Conservation (phyloP, 2,329 filamentous ascomycete genomes). For the Botrytis elliptica region DNA sequence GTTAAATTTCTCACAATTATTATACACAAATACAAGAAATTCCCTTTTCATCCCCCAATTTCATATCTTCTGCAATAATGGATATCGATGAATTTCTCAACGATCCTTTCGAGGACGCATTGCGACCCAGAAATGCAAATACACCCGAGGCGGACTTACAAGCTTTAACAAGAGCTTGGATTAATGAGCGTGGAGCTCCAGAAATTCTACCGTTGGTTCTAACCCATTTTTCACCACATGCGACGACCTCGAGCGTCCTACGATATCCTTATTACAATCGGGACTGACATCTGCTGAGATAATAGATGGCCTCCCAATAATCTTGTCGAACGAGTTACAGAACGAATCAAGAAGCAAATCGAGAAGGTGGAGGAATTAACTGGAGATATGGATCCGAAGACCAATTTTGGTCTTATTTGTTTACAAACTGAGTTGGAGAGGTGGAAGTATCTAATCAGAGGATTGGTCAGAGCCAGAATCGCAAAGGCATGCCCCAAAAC, state of each 20-base stretch:
- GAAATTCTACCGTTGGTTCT: conserved; percentile 74
- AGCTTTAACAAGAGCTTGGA: conserved; percentile 85
- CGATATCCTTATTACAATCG: neutral
- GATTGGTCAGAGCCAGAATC: conserved; percentile 21
- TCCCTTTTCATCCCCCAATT: neutral
- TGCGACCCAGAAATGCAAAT: conserved; percentile 56
- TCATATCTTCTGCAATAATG: neutral
- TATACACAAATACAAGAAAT: neutral
- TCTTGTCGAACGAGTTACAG: conserved; percentile 79
- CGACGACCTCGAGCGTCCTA: neutral
- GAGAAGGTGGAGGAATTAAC: conserved; percentile 73
- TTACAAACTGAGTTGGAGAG: conserved; percentile 95
- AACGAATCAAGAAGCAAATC: conserved; percentile 67
- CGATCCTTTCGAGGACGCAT: conserved; percentile 41
- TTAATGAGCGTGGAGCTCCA: conserved; percentile 85
- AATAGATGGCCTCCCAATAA: conserved; percentile 63
- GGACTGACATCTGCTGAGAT: conserved; percentile 21
- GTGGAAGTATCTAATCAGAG: conserved; percentile 78
- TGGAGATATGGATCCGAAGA: conserved; percentile 81
- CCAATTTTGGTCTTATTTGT: conserved; percentile 90
- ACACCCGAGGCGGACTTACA: conserved; percentile 73
- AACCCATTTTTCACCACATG: conserved; percentile 13
- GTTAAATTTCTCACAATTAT: neutral
- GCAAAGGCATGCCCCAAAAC: neutral
- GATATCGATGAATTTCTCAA: conserved; percentile 50